Evolutionary conservation across 2,329 filamentous ascomycete species (phyloP).

Genomic region (Pezicula rhizophila): DNA sequence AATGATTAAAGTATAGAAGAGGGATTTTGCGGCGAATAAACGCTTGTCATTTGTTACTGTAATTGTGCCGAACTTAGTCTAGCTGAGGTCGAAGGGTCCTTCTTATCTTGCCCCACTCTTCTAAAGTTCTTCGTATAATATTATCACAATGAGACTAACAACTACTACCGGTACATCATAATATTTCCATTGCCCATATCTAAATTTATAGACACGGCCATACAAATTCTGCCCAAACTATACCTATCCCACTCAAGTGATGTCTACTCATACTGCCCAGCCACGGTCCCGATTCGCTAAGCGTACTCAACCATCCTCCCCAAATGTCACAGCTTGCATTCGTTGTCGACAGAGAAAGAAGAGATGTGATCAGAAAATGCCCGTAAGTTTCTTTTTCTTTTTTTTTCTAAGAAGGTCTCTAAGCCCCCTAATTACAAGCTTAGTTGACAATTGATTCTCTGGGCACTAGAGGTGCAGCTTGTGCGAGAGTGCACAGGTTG

Average conservation of each 20-base stretch:
- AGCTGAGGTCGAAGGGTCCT: no score
- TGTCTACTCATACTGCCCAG: background rate
- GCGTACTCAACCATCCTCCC: background rate
- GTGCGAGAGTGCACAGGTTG: slow-evolving; percentile 1
- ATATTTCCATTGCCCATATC: no score
- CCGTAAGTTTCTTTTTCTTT: slow-evolving; percentile 7
- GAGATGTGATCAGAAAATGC: slow-evolving; percentile 5
- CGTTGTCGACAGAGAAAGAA: slow-evolving; percentile 7
- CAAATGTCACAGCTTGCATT: slow-evolving; percentile 5
- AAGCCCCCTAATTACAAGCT: background rate
- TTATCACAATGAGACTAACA: no score
- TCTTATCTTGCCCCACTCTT: no score
- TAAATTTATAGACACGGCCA: no score
- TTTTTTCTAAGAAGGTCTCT: background rate
- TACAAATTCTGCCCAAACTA: no score
- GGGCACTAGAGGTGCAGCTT: background rate
- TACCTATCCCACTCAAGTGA: background rate
- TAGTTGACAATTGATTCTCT: background rate
- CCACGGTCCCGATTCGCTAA: background rate
- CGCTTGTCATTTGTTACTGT: no score
- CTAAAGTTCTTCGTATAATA: no score
- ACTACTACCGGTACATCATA: no score
- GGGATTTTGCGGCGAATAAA: no score
- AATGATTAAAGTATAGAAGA: no score
- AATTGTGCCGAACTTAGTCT: no score